These are phyloP conservation scores for Glebionis coronaria DNA, from an alignment of 129 eudicot species.

Conservation along the genomic window DNA sequence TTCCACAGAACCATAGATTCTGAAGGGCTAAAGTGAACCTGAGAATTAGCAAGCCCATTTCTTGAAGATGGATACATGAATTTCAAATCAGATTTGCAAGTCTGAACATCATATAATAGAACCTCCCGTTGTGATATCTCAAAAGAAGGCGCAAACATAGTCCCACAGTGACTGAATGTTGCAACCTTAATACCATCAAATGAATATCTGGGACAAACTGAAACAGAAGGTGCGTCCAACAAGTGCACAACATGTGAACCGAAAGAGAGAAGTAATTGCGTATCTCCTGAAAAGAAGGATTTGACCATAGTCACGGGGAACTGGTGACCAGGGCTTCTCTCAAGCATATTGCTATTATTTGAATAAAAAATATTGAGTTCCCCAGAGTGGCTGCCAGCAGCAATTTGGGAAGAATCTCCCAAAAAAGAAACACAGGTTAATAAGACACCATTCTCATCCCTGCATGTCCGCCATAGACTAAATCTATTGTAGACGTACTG, in stretches of 20 bases:
- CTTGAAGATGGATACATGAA: slow-evolving; percentile 55
- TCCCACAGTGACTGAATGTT: too few relatives aligned
- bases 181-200: slow-evolving; percentile 86
- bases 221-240: slow-evolving; percentile 79
- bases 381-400: slow-evolving; percentile 84
- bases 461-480: slow-evolving; percentile 89
- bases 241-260: slow-evolving; percentile 77
- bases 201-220: slow-evolving; percentile 83
- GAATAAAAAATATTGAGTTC: slow-evolving; percentile 79
- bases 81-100: slow-evolving; percentile 68
- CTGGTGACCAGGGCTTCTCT: slow-evolving; percentile 78
- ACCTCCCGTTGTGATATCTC: too few relatives aligned
- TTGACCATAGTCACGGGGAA: slow-evolving; percentile 68
- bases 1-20: slow-evolving; percentile 90
- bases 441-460: slow-evolving; percentile 72
- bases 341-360: slow-evolving; percentile 63
- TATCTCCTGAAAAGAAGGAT: too few relatives aligned
- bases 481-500: slow-evolving; percentile 89
- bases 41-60: slow-evolving; percentile 75
- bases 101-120: slow-evolving; percentile 71
- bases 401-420: slow-evolving; percentile 83
- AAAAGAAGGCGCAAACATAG: too few relatives aligned
- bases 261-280: slow-evolving; percentile 76
- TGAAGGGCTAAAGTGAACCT: slow-evolving; percentile 78
- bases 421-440: slow-evolving; percentile 78